Evolutionary conservation across 148 eudicot species (phyloP), one percentile per base, ranked within the genome.

Genomic region (Spergularia marina): DNA sequence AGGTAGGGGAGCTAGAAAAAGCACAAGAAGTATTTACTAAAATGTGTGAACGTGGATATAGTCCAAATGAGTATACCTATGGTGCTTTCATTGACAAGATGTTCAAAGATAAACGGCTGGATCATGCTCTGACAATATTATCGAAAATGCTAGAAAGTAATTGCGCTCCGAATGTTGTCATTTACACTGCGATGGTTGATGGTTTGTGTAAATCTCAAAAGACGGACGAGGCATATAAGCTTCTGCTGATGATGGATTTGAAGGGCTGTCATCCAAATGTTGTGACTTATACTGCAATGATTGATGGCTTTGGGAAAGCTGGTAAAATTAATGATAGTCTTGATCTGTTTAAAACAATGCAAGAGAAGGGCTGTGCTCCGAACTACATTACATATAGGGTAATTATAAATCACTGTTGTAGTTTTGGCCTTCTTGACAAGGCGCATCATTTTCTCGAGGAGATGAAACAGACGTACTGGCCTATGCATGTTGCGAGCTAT

Each of bases 381-480:
- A 90, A 95, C 76, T 90, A 89, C 73, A 80, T 95, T 36, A 95
- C 97, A 23, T 95, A 95, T 65, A 81, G 85, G 62, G 92, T 92
- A 78, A 82, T 91, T 78, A 89, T 95, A 67, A 86, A 89, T 51
- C 93, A 90, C 72, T 90, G 94, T 73, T 92, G 96, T 72, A 74
- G 78, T 80, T 77, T 72, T 79, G 97, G 92, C 30, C 83, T 81
- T 65, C 81, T 92, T 80, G 94, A 95, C 70, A 90, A 90, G 81
- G 99, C 99, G 79, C 79, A 80, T 74, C 74, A 78, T 55, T 90
- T 92, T 64, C 75, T 95, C 70, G 96, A 92, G 82, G 97, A 95
- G 75, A 95, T 95, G 99, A 95, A 92, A 77, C 91, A 88, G 69
- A 92, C 96, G 40, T 84, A 92, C 84, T 95, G 99, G 99, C 99